Percentiles rank a stretch among this genome's conserved stretches.
These are phyloP conservation scores for Suhomyces wounanorum DNA, from an alignment of 1,139 yeast genomes.

Conservation along the genomic window DNA sequence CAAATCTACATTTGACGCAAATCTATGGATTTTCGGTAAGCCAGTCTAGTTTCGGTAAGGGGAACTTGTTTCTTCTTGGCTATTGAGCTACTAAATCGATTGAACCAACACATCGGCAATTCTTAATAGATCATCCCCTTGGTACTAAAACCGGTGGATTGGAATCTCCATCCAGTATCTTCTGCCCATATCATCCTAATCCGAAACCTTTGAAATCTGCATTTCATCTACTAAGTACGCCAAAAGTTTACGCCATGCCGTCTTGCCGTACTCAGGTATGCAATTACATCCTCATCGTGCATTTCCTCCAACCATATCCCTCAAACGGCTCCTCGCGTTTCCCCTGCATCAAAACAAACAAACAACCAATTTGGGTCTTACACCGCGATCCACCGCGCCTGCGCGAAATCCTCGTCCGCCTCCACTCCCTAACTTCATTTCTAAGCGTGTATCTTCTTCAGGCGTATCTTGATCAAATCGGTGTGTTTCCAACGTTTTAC, in stretches of 20 bases:
- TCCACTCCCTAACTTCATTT: constrained; percentile 1
- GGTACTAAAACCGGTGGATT: too few relatives aligned
- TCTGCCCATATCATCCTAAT: not conserved
- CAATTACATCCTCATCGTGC: not conserved
- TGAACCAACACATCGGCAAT: too few relatives aligned
- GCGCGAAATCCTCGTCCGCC: constrained; percentile 7
- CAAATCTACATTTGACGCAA: not conserved
- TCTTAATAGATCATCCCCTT: too few relatives aligned
- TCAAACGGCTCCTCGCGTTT: not conserved
- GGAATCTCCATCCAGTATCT: too few relatives aligned
- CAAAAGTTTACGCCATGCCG: not conserved
- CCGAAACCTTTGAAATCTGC: not conserved
- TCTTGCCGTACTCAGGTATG: not conserved
- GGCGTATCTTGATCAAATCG: constrained; percentile 1
- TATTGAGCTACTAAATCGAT: too few relatives aligned
- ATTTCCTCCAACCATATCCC: not conserved
- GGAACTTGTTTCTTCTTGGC: not conserved
- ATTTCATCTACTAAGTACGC: not conserved
- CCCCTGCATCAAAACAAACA: constrained; percentile 11
- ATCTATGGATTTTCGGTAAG: not conserved
- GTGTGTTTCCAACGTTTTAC: constrained; percentile 4
- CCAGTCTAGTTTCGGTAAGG: not conserved
- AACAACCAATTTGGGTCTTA: constrained; percentile 7
- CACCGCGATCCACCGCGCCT: constrained; percentile 11
- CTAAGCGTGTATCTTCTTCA: not conserved